phyloP scores from a whole-genome alignment of 345 rosid genomes.

The Psidium friedrichsthalianum region DNA sequence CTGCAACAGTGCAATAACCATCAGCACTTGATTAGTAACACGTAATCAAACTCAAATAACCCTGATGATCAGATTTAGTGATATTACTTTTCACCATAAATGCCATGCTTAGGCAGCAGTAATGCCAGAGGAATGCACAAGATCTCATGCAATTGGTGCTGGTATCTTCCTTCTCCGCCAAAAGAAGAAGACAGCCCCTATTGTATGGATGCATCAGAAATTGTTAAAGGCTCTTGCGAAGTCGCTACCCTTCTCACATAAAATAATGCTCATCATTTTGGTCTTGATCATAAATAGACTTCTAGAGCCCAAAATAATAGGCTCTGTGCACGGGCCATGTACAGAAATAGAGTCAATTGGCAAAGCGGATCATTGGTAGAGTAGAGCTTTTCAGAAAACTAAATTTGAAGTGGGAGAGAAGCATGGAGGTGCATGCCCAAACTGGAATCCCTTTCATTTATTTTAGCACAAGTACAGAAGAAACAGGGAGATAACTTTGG shows the following conservation, averaged over 20 bases:
- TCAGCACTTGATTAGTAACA: neutral
- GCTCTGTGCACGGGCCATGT: neutral
- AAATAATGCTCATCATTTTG: neutral
- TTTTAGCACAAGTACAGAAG: neutral
- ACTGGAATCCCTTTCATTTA: neutral
- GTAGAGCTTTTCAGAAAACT: neutral
- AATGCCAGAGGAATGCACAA: neutral
- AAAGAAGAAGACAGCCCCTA: neutral
- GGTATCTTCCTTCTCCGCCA: neutral
- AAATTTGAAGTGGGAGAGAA: neutral
- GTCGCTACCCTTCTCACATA: neutral
- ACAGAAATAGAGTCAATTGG: neutral
- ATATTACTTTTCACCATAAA: neutral
- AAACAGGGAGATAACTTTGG: neutral
- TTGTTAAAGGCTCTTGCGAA: neutral
- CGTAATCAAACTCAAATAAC: neutral
- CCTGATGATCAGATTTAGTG: neutral
- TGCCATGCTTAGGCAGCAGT: neutral
- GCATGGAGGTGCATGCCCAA: neutral
- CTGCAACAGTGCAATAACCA: neutral
- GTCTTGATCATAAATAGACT: neutral
- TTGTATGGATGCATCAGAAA: neutral
- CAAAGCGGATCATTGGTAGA: neutral
- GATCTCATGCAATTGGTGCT: neutral
- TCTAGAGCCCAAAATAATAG: neutral